phyloP scores from a whole-genome alignment of 1,284 basidiomycete species.

The Puccinia hordei region DNA sequence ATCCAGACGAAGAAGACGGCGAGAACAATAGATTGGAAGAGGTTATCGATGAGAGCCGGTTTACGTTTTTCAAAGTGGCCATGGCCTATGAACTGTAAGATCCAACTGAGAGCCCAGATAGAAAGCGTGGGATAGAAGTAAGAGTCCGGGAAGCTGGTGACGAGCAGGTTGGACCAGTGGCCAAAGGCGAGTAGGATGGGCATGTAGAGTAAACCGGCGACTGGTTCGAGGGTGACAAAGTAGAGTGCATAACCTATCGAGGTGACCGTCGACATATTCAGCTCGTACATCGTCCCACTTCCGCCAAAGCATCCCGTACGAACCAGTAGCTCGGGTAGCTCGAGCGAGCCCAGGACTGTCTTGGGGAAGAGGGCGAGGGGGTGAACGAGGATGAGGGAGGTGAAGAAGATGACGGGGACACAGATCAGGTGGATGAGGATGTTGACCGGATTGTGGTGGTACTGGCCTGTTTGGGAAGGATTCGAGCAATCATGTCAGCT shows the following conservation, averaged over 20 bases:
- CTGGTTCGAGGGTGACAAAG: slow-evolving; percentile 74
- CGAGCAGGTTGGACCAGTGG: slow-evolving; percentile 63
- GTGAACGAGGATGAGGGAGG: slow-evolving; percentile 55
- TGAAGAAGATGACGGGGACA: slow-evolving; percentile 81
- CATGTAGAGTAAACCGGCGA: slow-evolving; percentile 62
- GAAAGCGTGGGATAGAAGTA: slow-evolving; percentile 65
- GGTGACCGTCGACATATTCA: slow-evolving; percentile 68
- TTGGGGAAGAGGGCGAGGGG: slow-evolving; percentile 63
- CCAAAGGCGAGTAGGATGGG: slow-evolving; percentile 54
- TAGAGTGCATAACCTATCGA: slow-evolving; percentile 69
- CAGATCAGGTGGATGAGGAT: slow-evolving; percentile 77
- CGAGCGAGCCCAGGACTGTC: slow-evolving; percentile 65
- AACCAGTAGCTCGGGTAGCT: slow-evolving; percentile 65
- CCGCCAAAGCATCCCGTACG: slow-evolving; percentile 62
- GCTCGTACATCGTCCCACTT: slow-evolving; percentile 71
- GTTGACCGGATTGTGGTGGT: slow-evolving; percentile 78
- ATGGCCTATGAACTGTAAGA: slow-evolving; percentile 82
- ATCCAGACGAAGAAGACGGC: slow-evolving; percentile 92
- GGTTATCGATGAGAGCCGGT: slow-evolving; percentile 80
- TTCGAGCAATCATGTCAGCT: not conserved
- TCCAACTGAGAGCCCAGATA: slow-evolving; percentile 67
- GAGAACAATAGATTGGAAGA: slow-evolving; percentile 81
- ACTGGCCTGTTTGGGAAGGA: slow-evolving; percentile 57
- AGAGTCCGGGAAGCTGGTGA: slow-evolving; percentile 56
- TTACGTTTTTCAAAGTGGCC: slow-evolving; percentile 77